These are phyloP conservation scores for Dendrocalamus sinicus DNA, from an alignment of 176 grass and related monocot genomes.

Conservation along the genomic window DNA sequence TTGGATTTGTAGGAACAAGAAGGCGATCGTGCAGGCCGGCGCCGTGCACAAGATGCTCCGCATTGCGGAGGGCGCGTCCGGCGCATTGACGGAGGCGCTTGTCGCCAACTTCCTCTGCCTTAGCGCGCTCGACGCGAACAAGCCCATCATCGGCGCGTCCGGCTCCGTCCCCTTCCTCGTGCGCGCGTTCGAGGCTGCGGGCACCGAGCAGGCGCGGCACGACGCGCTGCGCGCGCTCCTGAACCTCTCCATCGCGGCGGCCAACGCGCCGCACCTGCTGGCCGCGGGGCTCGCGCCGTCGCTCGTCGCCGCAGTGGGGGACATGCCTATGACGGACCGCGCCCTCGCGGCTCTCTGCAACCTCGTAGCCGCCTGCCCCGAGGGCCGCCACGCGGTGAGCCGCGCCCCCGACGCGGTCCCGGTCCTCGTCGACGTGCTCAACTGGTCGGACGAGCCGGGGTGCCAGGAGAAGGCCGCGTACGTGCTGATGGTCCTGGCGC, in stretches of 20 bases:
- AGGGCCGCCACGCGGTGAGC: conserved; percentile 69
- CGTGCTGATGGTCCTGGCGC: conserved; percentile 92
- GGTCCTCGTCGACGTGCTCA: conserved; percentile 72
- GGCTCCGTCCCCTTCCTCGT: conserved; percentile 65
- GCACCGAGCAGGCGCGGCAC: conserved; percentile 46
- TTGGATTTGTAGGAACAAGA: conserved; percentile 73
- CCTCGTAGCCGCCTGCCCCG: conserved; percentile 62
- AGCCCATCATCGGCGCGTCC: conserved; percentile 78
- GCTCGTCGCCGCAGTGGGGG: conserved; percentile 54
- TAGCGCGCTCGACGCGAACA: conserved; percentile 86
- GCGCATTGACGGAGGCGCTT: conserved; percentile 53
- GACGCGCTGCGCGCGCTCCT: conserved; percentile 85
- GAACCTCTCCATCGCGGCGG: conserved; percentile 76
- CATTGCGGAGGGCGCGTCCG: conserved; percentile 45
- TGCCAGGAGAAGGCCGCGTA: conserved; percentile 95
- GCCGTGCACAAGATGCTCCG: conserved; percentile 92
- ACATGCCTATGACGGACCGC: conserved; percentile 54
- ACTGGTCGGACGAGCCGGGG: conserved; percentile 70
- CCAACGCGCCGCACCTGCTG: conserved; percentile 67
- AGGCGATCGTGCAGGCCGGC: conserved; percentile 85
- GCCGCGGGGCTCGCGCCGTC: conserved; percentile 57
- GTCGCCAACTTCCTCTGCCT: conserved; percentile 95
- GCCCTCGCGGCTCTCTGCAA: conserved; percentile 81
- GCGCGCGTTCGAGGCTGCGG: conserved; percentile 45
- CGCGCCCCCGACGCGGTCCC: conserved; percentile 56